Percentiles rank a stretch among this genome's conserved stretches.
Conservation (phyloP, 73 alveolate species). For the Paramecium tetraurelia region DNA sequence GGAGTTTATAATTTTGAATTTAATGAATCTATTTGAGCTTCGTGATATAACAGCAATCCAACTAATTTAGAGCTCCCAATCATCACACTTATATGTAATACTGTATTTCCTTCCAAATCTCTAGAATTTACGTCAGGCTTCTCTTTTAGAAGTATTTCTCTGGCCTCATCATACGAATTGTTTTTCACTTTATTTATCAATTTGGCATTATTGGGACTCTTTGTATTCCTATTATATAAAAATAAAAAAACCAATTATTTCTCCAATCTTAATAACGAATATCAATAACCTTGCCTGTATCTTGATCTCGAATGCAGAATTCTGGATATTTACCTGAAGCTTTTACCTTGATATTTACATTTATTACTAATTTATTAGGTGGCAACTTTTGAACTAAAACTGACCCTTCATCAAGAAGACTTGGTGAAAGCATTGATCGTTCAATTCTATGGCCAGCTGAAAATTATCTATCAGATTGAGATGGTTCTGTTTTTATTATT, state of each 20-base stretch:
- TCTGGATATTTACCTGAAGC: conserved; percentile 54
- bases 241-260: background rate
- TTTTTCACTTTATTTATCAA: background rate
- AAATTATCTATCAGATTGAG: conserved; percentile 24
- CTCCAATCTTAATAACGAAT: conserved; percentile 25
- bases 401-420: conserved; percentile 38
- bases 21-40: conserved; percentile 59
- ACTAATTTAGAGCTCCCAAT: conserved; percentile 54
- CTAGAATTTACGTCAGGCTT: conserved; percentile 41
- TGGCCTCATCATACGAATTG: background rate
- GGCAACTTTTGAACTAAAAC: conserved; percentile 27
- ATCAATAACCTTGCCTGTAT: conserved; percentile 42
- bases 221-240: background rate
- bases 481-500: conserved; percentile 17
- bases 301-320: conserved; percentile 17
- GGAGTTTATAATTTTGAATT: conserved; percentile 51
- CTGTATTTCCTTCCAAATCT: conserved; percentile 53
- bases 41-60: conserved; percentile 36
- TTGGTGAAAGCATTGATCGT: conserved; percentile 24
- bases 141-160: background rate
- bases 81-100: conserved; percentile 33
- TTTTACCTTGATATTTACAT: background rate
- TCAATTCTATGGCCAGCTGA: conserved; percentile 13
- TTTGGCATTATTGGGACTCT: background rate
- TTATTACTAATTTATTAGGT: conserved; percentile 15